A percentile compares a stretch with the other conserved stretches of the same genome.
These are phyloP conservation scores for Pythium sp. DNA, from an alignment of 352 stramenopile genomes.

Conservation along the genomic window DNA sequence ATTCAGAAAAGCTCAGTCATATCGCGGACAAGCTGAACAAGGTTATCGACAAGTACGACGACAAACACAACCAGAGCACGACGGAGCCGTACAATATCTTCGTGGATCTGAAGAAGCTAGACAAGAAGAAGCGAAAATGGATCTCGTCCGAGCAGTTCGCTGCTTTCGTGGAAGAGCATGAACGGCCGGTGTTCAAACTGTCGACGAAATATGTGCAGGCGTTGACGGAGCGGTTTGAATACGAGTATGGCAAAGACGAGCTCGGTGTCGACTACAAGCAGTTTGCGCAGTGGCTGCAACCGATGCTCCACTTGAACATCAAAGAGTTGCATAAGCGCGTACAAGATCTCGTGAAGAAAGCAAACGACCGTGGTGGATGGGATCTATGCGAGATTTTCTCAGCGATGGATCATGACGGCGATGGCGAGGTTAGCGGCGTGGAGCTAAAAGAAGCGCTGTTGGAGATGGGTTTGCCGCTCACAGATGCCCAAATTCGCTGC, in stretches of 20 bases:
- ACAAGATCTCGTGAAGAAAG: constrained; percentile 39
- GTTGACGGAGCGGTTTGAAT: constrained; percentile 62
- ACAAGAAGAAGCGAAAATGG: constrained; percentile 56
- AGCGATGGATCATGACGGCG: constrained; percentile 54
- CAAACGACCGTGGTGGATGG: constrained; percentile 37
- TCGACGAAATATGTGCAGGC: constrained; percentile 26
- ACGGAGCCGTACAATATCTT: constrained; percentile 43
- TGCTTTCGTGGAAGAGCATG: constrained; percentile 21
- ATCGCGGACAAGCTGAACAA: constrained; percentile 44
- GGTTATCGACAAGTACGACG: constrained; percentile 48
- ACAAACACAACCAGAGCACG: constrained; percentile 40
- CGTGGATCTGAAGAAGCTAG: constrained; percentile 41
- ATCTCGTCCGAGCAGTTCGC: constrained; percentile 45
- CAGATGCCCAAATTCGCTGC: constrained; percentile 56
- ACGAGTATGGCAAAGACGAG: constrained; percentile 54
- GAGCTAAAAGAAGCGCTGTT: constrained; percentile 59
- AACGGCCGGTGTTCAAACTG: constrained; percentile 42
- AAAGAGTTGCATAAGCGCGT: constrained; percentile 51
- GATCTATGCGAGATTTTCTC: constrained; percentile 56
- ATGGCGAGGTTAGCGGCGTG: constrained; percentile 44
- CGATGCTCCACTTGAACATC: constrained; percentile 56
- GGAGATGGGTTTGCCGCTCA: constrained; percentile 66
- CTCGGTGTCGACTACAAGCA: constrained; percentile 68
- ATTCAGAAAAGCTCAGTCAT: constrained; percentile 59
- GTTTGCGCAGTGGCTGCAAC: constrained; percentile 69